Conservation (phyloP, 176 grass and related monocot species). For the Ampelocalamus luodianensis region DNA sequence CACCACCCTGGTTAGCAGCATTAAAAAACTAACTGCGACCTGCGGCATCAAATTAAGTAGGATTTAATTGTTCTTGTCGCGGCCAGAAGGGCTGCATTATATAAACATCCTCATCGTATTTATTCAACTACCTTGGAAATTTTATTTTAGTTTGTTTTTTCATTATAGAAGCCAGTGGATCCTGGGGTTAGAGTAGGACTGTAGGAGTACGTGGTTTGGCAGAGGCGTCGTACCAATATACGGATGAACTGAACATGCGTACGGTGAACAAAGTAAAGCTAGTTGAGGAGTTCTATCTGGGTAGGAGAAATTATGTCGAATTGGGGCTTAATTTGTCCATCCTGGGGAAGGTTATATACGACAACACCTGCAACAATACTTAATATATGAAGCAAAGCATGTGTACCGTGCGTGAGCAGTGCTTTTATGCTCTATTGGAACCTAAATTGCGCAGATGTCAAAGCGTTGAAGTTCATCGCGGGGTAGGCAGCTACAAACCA, state of each 20-base stretch:
- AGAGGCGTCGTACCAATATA: background rate
- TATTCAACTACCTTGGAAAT: background rate
- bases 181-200: background rate
- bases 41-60: background rate
- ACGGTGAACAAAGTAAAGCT: background rate
- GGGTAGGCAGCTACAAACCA: background rate
- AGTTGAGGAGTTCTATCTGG: background rate
- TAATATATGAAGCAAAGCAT: background rate
- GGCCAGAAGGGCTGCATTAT: background rate
- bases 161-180: background rate
- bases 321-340: background rate
- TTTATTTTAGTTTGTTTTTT: background rate
- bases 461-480: background rate
- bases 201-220: background rate
- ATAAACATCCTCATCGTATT: conserved; percentile 3
- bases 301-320: background rate
- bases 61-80: background rate
- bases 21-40: conserved; percentile 4
- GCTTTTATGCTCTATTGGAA: background rate
- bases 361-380: background rate
- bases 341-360: background rate
- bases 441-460: background rate
- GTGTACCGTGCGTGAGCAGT: background rate
- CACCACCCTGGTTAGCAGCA: conserved; percentile 3
- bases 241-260: background rate